These are phyloP conservation scores for Hyparrhenia diplandra DNA, from an alignment of 176 grass and related monocot genomes.

Conservation along the genomic window DNA sequence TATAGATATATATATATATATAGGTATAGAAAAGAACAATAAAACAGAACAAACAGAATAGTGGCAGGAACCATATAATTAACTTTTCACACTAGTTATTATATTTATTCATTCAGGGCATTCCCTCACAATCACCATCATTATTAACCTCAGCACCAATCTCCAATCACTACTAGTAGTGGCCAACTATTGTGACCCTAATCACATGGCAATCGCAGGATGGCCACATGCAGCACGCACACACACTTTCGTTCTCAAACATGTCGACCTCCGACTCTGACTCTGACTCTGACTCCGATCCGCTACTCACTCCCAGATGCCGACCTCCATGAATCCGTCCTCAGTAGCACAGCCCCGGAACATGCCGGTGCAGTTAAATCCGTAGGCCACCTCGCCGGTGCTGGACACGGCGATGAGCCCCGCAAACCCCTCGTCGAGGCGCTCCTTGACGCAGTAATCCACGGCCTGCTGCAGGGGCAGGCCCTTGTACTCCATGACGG, in stretches of 20 bases:
- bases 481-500: constrained; percentile 90
- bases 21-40: no score
- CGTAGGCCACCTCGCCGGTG: constrained; percentile 57
- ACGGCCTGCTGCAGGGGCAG: constrained; percentile 68
- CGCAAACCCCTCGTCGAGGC: constrained; percentile 63
- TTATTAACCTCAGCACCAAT: no score
- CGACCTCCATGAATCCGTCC: constrained; percentile 88
- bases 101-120: no score
- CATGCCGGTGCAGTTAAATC: constrained; percentile 87
- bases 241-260: not conserved
- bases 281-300: no score
- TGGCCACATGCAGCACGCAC: not conserved
- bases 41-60: not conserved
- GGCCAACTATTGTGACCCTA: no score
- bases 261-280: no score
- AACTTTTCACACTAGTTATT: not conserved
- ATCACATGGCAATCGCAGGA: constrained; percentile 29
- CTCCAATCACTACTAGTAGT: not conserved
- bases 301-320: constrained; percentile 86
- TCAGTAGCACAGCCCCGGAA: constrained; percentile 76
- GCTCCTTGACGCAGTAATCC: constrained; percentile 64
- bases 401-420: constrained; percentile 77
- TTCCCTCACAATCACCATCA: no score
- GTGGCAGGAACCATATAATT: not conserved
- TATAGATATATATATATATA: no score